Evolutionary conservation across 2,329 filamentous ascomycete genomes (phyloP).

Genomic region (Phyllachora maydis): DNA sequence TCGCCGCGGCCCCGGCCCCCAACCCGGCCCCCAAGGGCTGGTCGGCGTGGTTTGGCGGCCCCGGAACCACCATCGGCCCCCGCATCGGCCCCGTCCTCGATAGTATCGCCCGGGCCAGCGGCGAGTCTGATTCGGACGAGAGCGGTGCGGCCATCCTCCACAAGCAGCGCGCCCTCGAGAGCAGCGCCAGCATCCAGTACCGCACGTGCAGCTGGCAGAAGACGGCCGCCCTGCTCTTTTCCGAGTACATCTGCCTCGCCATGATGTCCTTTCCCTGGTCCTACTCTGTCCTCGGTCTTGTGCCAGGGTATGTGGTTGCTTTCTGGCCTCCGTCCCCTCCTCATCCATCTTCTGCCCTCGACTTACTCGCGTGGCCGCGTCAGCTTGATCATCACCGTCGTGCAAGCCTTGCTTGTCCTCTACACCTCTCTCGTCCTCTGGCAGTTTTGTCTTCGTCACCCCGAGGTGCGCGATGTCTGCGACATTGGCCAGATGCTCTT

Average conservation of each 20-base stretch:
- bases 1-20: not conserved
- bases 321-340: too few species aligned
- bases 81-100: constrained; percentile 26
- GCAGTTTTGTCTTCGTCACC: constrained; percentile 82
- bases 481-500: constrained; percentile 94
- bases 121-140: constrained; percentile 20
- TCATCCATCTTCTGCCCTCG: too few species aligned
- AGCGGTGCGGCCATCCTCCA: constrained; percentile 26
- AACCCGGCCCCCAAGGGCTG: constrained; percentile 7
- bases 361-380: too few species aligned
- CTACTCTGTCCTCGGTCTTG: constrained; percentile 69
- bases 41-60: constrained; percentile 17
- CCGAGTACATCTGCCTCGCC: constrained; percentile 79
- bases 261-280: constrained; percentile 97
- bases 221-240: constrained; percentile 79
- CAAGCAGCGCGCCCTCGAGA: constrained; percentile 57
- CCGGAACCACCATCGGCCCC: constrained; percentile 21
- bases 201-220: constrained; percentile 89
- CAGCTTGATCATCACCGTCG: constrained; percentile 55
- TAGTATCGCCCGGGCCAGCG: constrained; percentile 8
- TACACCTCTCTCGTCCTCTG: constrained; percentile 48
- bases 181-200: constrained; percentile 68
- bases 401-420: constrained; percentile 58
- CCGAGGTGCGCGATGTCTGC: constrained; percentile 80
- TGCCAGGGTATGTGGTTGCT: constrained; percentile 39